Conservation (phyloP, 345 rosid genomes). For the Euphorbia peplus region DNA sequence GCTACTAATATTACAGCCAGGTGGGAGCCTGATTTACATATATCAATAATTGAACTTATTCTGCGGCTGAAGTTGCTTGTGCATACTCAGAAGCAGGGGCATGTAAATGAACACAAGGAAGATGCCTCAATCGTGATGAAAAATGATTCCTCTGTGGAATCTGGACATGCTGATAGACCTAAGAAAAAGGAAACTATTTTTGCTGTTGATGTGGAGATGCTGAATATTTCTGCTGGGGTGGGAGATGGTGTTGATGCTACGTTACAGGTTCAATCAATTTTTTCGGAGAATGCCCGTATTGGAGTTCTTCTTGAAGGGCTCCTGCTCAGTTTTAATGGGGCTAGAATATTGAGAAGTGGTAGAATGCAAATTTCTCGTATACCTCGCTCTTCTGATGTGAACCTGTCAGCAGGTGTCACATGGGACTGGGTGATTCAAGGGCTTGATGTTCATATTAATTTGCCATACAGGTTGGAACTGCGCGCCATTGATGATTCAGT, state of each 20-base stretch:
- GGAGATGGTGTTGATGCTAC: slow-evolving; percentile 91
- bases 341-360: slow-evolving; percentile 69
- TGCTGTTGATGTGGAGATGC: slow-evolving; percentile 87
- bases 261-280: slow-evolving; percentile 88
- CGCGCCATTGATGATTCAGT: slow-evolving; percentile 96
- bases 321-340: slow-evolving; percentile 63
- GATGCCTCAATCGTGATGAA: slow-evolving; percentile 38
- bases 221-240: slow-evolving; percentile 70
- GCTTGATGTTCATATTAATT: slow-evolving; percentile 73
- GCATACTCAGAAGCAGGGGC: slow-evolving; percentile 54
- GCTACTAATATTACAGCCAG: slow-evolving; percentile 75
- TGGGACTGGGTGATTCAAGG: slow-evolving; percentile 98
- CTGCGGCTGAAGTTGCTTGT: slow-evolving; percentile 60
- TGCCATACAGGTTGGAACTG: slow-evolving; percentile 86
- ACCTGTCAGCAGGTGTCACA: slow-evolving; percentile 29
- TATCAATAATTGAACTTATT: slow-evolving; percentile 72
- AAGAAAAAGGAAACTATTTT: slow-evolving; percentile 89
- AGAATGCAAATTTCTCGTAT: slow-evolving; percentile 93
- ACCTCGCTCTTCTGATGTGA: slow-evolving; percentile 64
- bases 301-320: slow-evolving; percentile 97
- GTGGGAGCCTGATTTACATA: slow-evolving; percentile 94
- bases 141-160: slow-evolving; percentile 40
- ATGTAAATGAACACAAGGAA: slow-evolving; percentile 30
- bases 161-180: slow-evolving; percentile 46
- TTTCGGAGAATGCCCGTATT: slow-evolving; percentile 92